Evolutionary conservation across 2,329 filamentous ascomycete species (phyloP), one percentile per base, ranked within the genome.

Genomic region (Chaetothyriales sp.): DNA sequence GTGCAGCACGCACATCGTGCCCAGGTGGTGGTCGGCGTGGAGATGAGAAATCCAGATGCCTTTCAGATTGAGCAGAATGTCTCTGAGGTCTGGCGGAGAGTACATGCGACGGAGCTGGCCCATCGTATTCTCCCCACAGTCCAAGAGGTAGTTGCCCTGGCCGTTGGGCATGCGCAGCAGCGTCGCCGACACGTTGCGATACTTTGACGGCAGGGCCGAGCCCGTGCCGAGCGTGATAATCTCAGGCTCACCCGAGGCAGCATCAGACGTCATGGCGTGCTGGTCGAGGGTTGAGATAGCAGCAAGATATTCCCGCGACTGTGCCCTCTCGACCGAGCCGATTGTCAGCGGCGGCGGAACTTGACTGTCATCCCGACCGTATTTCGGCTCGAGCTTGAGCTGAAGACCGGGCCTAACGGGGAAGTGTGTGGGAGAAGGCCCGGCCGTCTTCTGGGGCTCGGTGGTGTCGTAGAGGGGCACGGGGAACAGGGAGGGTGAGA

Each of bases 11-110:
- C 82, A 78, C n/a, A 80, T 75, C 1, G 82, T 86, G 25, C 92
- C 92, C 18, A 98, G 77, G 64, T 97, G 92, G 68, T 98, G 92
- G 69, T 98, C 92, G 4, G 92, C 92, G 67, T 98, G 92, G 56
- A 94, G 73, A 69, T 98, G 92, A 66, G 87, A 94, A 68, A 98
- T 92, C 81, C 88, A 94, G 56, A 98, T 83, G 59, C 81, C 79
- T 50, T 82, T 83, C 44, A 98, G 73, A 56, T 94, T 82, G 54
- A 73, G 76, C n/a, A 98, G 72, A 10, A 95, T 75, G n/a, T 82
- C 74, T 25, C 73, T 72, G 2, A 90, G 71, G 57, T 86, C 77
- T 4, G 80, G 74, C 0, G 74, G 70, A 5, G 77, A 75, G 61
- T 85, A 90, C 0, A 86, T 74, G 48, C 92, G 84, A 53, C 80